phyloP scores from a whole-genome alignment of 139 green algal species.

The Micromonas pusilla region DNA sequence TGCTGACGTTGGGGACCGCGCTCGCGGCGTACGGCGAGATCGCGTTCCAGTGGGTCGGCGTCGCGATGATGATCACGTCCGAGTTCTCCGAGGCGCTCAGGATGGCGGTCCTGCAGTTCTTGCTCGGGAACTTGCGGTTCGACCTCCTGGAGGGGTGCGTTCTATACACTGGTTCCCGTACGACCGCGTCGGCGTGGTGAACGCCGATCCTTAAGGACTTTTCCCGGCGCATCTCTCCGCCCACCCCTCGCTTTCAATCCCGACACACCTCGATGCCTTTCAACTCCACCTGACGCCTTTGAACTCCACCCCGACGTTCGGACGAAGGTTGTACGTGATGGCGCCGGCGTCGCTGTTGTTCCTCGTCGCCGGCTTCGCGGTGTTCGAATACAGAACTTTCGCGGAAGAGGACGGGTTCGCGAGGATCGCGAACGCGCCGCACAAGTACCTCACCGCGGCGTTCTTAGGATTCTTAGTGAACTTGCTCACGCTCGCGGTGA shows the following conservation, averaged over 20 bases:
- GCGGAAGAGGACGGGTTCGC: not conserved
- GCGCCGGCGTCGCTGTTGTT: conserved; percentile 69
- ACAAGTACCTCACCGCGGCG: conserved; percentile 62
- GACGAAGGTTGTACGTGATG: conserved; percentile 85
- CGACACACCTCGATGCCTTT: no score
- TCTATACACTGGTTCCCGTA: no score
- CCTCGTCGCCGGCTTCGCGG: conserved; percentile 46
- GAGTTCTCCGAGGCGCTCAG: conserved; percentile 66
- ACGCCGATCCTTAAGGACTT: no score
- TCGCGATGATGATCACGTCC: conserved; percentile 81
- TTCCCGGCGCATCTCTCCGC: no score
- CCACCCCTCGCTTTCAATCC: no score
- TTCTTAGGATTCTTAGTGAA: conserved; percentile 72
- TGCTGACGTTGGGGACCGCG: conserved; percentile 81
- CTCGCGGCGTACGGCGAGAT: conserved; percentile 51
- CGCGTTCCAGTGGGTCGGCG: conserved; percentile 74
- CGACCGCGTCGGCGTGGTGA: no score
- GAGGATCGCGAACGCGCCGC: not conserved
- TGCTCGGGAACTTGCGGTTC: conserved; percentile 80
- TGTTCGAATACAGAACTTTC: conserved; percentile 50
- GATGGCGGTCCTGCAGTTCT: conserved; percentile 60
- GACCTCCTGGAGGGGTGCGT: conserved; percentile 79
- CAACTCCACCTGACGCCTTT: no score
- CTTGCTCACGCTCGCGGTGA: conserved; percentile 45
- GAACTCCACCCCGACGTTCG: no score